These are phyloP conservation scores for Suhomyces chickasaworum DNA, from an alignment of 1,139 yeast genomes.

Conservation along the genomic window DNA sequence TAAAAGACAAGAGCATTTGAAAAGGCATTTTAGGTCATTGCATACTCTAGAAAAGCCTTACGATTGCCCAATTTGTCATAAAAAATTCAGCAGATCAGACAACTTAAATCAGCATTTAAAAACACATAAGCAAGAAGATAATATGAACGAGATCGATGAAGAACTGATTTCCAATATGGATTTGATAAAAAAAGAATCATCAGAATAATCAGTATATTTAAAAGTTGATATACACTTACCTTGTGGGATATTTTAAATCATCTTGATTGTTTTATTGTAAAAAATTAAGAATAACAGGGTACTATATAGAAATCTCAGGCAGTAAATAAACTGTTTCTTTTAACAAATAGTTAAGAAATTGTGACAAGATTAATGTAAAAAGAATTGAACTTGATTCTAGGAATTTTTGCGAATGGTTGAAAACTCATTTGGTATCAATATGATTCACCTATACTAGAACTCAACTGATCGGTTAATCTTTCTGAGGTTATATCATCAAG, in stretches of 20 bases:
- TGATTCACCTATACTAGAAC: conserved; percentile 7
- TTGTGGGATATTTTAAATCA: neutral
- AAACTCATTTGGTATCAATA: neutral
- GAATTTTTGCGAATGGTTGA: neutral
- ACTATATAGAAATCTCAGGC: conserved; percentile 1
- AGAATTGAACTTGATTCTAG: neutral
- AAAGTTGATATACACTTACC: neutral
- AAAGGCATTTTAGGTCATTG: conserved; percentile 72
- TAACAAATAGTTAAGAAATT: neutral
- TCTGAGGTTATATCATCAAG: conserved; percentile 25
- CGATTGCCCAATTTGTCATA: conserved; percentile 68
- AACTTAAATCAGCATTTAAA: conserved; percentile 75
- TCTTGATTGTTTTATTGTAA: neutral
- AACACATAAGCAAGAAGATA: conserved; percentile 55
- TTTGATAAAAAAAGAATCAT: conserved; percentile 5
- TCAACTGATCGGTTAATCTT: conserved; percentile 23
- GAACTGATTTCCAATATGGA: neutral
- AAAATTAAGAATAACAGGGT: neutral
- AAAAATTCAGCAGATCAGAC: conserved; percentile 75
- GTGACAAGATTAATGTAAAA: neutral
- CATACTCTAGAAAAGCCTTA: conserved; percentile 78
- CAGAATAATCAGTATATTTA: neutral
- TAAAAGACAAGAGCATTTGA: conserved; percentile 77
- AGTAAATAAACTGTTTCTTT: neutral
- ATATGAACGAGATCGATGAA: conserved; percentile 8